Evolutionary conservation across 1,139 yeast species (phyloP).

Genomic region (Zhuliangozyma parablackwelliae): DNA sequence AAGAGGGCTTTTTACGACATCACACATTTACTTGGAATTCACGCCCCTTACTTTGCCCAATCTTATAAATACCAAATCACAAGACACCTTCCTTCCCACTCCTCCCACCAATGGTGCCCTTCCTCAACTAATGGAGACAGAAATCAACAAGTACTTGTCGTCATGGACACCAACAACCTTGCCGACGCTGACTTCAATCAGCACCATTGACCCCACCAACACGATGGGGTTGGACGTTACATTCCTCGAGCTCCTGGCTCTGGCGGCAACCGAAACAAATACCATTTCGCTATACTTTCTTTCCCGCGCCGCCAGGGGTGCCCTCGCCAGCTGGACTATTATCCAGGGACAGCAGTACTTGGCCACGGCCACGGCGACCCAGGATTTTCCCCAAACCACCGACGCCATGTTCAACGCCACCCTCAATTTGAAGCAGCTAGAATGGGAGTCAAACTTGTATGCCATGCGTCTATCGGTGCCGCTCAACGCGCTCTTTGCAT

Average conservation of each 20-base stretch:
- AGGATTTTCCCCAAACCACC: conserved; percentile 26
- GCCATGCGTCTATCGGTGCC: conserved; percentile 24
- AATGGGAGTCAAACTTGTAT: conserved; percentile 25
- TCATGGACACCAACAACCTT: conserved; percentile 16
- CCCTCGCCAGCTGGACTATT: conserved; percentile 34
- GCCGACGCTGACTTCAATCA: conserved; percentile 11
- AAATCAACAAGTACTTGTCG: conserved; percentile 6
- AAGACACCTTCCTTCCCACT: too few relatives aligned
- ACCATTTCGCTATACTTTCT: conserved; percentile 8
- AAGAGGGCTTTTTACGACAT: too few relatives aligned
- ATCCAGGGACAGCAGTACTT: conserved; percentile 25
- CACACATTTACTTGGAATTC: too few relatives aligned
- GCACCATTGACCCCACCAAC: conserved; percentile 17
- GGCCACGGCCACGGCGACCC: conserved; percentile 36
- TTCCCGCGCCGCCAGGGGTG: conserved; percentile 19
- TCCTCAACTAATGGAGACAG: conserved; percentile 1
- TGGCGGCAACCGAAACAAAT: conserved; percentile 13
- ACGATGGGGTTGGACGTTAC: conserved; percentile 13
- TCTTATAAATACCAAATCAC: too few relatives aligned
- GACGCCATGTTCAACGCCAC: conserved; percentile 31
- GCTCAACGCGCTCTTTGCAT: conserved; percentile 21
- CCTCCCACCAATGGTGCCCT: too few relatives aligned
- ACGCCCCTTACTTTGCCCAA: too few relatives aligned
- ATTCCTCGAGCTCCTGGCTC: conserved; percentile 5
- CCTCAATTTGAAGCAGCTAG: conserved; percentile 21